Evolutionary conservation across 306 rosid genomes (phyloP), one percentile per base, ranked within the genome.

Genomic region (Castanea mollissima): DNA sequence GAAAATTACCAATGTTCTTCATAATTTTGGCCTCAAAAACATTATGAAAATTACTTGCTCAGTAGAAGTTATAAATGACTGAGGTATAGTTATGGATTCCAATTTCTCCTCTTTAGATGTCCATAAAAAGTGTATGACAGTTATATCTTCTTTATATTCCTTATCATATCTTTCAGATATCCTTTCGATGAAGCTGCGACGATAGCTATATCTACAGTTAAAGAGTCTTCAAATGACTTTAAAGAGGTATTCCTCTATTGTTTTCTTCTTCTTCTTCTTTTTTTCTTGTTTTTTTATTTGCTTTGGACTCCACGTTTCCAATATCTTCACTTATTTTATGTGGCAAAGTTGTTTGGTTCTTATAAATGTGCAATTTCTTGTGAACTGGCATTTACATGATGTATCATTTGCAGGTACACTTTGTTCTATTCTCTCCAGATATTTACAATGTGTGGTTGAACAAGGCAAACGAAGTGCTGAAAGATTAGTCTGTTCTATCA

Each of bases 151-250:
- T 41, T 41, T 41, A 41, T 41, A 41, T 7, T 41, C 12, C 46
- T 83, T 64, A 18, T 75, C 32, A 32, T 67, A 57, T 73, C 57
- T 41, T 69, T 74, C 90, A 94, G 97, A 76, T 92, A 89, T 84
- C 96, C 98, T 55, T 89, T 46, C 5, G 90, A 90, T 12, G 90
- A 94, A 88, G 96, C 96, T 78, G 90, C 92, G 13, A 83, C 91
- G 10, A 85, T 94, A 12, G 92, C 97, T 60, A 77, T 90, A 80
- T 90, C 97, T 52, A 81, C 94, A 67, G 63, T 92, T 71, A 85
- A 25, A 80, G 98, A 92, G 75, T 90, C 82, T 58, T 83, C 72
- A 73, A 80, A 85, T 77, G 97, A 82, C 84, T 81, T 94, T 71
- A 89, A 89, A 79, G 98, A 94, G 94, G 98, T 92, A 87, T 52